phyloP scores from a whole-genome alignment of 2,329 filamentous ascomycete genomes.

The Trichocomaceae sp. region DNA sequence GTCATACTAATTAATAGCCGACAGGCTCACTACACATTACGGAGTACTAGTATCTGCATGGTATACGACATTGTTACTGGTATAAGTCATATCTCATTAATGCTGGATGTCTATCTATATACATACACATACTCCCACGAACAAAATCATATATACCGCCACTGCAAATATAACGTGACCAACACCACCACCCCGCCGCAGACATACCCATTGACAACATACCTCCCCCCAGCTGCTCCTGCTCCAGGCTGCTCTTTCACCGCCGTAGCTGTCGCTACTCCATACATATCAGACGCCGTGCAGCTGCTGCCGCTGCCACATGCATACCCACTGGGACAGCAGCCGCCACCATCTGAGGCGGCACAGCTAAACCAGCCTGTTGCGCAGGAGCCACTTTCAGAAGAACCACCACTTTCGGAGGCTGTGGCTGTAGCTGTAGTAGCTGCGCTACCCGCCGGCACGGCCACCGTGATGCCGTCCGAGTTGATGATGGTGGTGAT shows the following conservation, averaged over 20 bases:
- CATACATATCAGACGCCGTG: slow-evolving; percentile 26
- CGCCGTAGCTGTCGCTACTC: slow-evolving; percentile 49
- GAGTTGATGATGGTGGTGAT: slow-evolving; percentile 57
- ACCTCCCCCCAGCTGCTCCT: neutral
- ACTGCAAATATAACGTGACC: slow-evolving; percentile 1
- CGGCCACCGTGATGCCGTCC: slow-evolving; percentile 63
- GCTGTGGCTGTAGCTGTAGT: no score
- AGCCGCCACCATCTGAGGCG: slow-evolving; percentile 63
- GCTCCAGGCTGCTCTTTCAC: slow-evolving; percentile 30
- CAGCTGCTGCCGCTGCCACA: slow-evolving; percentile 54
- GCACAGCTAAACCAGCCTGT: slow-evolving; percentile 71
- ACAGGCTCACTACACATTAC: no score
- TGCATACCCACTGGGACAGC: slow-evolving; percentile 70
- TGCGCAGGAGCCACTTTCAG: slow-evolving; percentile 53
- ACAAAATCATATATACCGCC: neutral
- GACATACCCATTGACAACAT: slow-evolving; percentile 11
- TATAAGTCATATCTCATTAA: neutral
- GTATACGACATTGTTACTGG: no score
- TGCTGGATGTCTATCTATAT: neutral
- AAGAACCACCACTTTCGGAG: slow-evolving; percentile 8
- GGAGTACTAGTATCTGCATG: no score
- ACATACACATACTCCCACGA: neutral
- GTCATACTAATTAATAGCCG: no score
- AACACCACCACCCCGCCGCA: slow-evolving; percentile 6
- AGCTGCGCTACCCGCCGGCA: slow-evolving; percentile 45